phyloP scores from a whole-genome alignment of 441 rosid genomes.

The Brassica balearica region DNA sequence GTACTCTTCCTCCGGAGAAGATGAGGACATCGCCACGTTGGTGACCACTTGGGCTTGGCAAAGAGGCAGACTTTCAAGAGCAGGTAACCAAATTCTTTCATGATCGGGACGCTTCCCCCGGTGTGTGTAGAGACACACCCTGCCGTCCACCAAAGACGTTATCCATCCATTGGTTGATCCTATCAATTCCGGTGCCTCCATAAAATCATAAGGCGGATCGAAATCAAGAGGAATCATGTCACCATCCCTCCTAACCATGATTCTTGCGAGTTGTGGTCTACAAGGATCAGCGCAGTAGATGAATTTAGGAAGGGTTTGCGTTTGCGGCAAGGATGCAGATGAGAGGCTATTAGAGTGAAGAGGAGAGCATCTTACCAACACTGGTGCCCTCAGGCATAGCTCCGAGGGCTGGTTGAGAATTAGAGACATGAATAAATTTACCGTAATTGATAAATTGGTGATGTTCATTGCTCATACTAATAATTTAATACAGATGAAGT shows the following conservation, averaged over 20 bases:
- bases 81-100: not conserved
- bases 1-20: too few relatives aligned
- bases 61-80: not conserved
- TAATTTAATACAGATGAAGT: not conserved
- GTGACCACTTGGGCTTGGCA: not conserved
- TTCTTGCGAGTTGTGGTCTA: too few relatives aligned
- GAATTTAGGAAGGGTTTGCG: too few relatives aligned
- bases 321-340: too few relatives aligned
- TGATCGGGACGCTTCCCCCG: not conserved
- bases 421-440: not conserved
- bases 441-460: not conserved
- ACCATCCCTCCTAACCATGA: not conserved
- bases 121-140: not conserved
- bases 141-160: not conserved
- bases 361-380: slow-evolving; percentile 1
- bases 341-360: not conserved
- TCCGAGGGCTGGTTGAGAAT: not conserved
- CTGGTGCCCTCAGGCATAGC: not conserved
- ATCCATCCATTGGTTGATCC: not conserved
- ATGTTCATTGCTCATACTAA: not conserved
- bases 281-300: too few relatives aligned
- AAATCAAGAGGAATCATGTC: not conserved
- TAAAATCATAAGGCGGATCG: not conserved
- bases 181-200: not conserved
- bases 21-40: not conserved